A percentile compares a stretch with the other conserved stretches of the same genome.
Conservation (phyloP, 1,139 yeast genomes). For the Nakaseomyces uthaithaninus region DNA sequence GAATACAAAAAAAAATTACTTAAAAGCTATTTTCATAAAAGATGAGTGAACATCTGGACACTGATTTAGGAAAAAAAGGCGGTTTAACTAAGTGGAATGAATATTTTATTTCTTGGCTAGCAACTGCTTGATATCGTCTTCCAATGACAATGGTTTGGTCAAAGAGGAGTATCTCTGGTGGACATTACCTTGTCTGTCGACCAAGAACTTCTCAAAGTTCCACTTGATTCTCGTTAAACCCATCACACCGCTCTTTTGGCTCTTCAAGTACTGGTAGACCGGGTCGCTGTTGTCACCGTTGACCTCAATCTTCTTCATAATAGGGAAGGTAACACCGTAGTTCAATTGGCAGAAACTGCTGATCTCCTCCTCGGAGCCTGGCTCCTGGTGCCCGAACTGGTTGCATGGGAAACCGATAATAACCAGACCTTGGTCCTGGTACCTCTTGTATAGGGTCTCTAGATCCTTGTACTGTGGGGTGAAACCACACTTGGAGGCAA, state of each 20-base stretch:
- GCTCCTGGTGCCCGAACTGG: slow-evolving; percentile 89
- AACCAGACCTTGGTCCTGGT: slow-evolving; percentile 64
- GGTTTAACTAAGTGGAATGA: no score
- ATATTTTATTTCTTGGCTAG: slow-evolving; percentile 23
- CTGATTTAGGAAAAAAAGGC: no score
- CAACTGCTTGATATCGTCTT: slow-evolving; percentile 40
- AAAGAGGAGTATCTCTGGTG: slow-evolving; percentile 61
- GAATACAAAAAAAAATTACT: no score
- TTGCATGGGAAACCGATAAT: slow-evolving; percentile 89
- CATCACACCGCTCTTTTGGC: slow-evolving; percentile 46
- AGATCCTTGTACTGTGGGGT: slow-evolving; percentile 82
- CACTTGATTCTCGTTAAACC: slow-evolving; percentile 82
- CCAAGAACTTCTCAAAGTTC: slow-evolving; percentile 90
- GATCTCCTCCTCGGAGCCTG: slow-evolving; percentile 60
- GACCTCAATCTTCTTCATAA: slow-evolving; percentile 79
- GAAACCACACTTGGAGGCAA: slow-evolving; percentile 87
- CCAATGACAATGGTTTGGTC: slow-evolving; percentile 57
- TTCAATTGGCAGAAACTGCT: slow-evolving; percentile 53
- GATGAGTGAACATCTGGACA: no score
- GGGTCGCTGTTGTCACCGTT: slow-evolving; percentile 79
- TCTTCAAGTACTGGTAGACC: slow-evolving; percentile 69
- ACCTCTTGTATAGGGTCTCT: slow-evolving; percentile 73
- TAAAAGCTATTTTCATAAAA: no score
- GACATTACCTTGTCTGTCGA: slow-evolving; percentile 66
- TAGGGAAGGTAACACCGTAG: slow-evolving; percentile 83